Base-by-base conservation (phyloP, 1,139 yeast species). In the Eremothecium cymbalariae region DNA sequence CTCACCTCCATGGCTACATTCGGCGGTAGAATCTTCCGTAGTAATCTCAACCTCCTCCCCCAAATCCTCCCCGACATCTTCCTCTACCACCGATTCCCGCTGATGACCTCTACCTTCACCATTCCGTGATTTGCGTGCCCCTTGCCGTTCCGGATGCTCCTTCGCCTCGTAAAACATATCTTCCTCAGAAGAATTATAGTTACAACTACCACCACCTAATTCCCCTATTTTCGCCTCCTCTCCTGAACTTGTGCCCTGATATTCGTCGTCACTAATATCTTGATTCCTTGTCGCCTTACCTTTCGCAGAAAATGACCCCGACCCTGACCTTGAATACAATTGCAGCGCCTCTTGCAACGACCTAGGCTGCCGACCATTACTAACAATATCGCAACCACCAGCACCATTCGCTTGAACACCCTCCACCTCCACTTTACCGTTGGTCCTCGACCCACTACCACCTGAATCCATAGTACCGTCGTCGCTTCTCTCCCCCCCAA, bases 111-210 rank as follows among this genome's bases (percentile, higher is more conserved):
- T n/a, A n/a, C n/a, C n/a, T n/a, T n/a, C n/a, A n/a, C n/a, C n/a
- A n/a, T n/a, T n/a, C n/a, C n/a, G n/a, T n/a, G n/a, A n/a, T n/a
- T n/a, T 4, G 31, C 30, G 21, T n/a, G 20, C 33, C 8, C 12
- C 16, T 11, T n/a, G 6, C 15, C 31, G 28, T 9, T 43, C 50
- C 9, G 38, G 42, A 15, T 41, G 51, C n/a, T 50, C 58, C 18
- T 48, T 52, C 12, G 57, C 60, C 18, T 50, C 59, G 26, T 53
- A 60, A 17, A 53, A 52, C 19, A 51, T 59, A 32, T 57, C 54
- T 16, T 47, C 54, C 14, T 42, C 49, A 17, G 38, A 42, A 21
- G 44, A 44, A 18, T 33, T 41, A 5, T n/a, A 25, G 40, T 33
- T 7, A 41, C 32, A n/a, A 20, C 11, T 8, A 6, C 11, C 16